Evolutionary conservation across 2,329 filamentous ascomycete genomes (phyloP).

Genomic region (Alternaria brassicae): DNA sequence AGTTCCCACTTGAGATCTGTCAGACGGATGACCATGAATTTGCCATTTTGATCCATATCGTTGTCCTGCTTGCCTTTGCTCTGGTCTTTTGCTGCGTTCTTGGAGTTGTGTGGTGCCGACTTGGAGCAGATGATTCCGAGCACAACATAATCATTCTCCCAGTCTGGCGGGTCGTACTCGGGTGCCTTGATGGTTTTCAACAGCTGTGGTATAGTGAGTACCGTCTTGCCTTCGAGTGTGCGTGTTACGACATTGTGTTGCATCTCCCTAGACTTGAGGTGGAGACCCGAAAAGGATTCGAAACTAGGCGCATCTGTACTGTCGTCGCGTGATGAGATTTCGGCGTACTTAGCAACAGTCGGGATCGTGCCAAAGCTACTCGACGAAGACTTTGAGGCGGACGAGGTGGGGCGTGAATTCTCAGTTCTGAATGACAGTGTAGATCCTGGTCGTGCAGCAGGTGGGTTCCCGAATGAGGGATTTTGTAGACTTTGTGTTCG

Average conservation of each 20-base stretch:
- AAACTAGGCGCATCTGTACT: slow-evolving; percentile 63
- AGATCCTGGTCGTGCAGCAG: slow-evolving; percentile 29
- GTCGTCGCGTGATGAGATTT: slow-evolving; percentile 41
- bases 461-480: slow-evolving; percentile 4
- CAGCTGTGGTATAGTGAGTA: slow-evolving; percentile 80
- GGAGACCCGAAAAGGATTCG: slow-evolving; percentile 84
- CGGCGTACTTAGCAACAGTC: slow-evolving; percentile 40
- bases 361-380: slow-evolving; percentile 26
- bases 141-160: slow-evolving; percentile 88
- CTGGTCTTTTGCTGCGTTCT: slow-evolving; percentile 55
- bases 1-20: slow-evolving; percentile 90
- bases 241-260: slow-evolving; percentile 81
- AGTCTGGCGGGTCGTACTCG: slow-evolving; percentile 77
- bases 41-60: slow-evolving; percentile 68
- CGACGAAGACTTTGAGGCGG: slow-evolving; percentile 34
- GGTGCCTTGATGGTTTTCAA: slow-evolving; percentile 82
- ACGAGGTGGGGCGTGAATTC: slow-evolving; percentile 26
- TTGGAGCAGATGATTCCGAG: slow-evolving; percentile 89
- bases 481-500: slow-evolving; percentile 26
- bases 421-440: slow-evolving; percentile 32
- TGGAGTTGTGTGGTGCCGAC: slow-evolving; percentile 75
- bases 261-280: slow-evolving; percentile 82
- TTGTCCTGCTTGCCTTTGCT: slow-evolving; percentile 52
- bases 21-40: slow-evolving; percentile 91
- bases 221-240: slow-evolving; percentile 77